phyloP scores from a whole-genome alignment of 2,329 filamentous ascomycete genomes.

The Erysiphe neolycopersici region DNA sequence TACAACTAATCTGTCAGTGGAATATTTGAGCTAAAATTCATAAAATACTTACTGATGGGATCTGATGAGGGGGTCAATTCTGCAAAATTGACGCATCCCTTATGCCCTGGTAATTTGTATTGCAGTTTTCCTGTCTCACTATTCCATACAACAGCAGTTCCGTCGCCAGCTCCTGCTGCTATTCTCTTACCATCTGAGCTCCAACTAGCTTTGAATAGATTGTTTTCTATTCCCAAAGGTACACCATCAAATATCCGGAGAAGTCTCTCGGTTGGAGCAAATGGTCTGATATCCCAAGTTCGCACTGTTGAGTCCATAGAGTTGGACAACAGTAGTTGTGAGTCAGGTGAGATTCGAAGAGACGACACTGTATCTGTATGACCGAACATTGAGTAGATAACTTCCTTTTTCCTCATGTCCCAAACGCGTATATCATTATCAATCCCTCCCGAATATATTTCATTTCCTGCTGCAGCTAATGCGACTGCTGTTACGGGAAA shows the following conservation, averaged over 20 bases:
- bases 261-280: conserved; percentile 65
- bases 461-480: conserved; percentile 80
- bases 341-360: conserved; percentile 73
- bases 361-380: conserved; percentile 86
- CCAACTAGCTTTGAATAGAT: conserved; percentile 76
- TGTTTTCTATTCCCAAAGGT: conserved; percentile 66
- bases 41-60: conserved; percentile 47
- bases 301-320: conserved; percentile 81
- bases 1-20: conserved; percentile 30
- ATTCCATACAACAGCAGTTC: conserved; percentile 80
- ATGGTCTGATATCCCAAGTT: conserved; percentile 91
- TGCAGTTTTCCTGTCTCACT: conserved; percentile 64
- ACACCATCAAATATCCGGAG: conserved; percentile 86
- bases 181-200: conserved; percentile 64
- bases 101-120: conserved; percentile 88
- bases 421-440: conserved; percentile 95
- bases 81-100: conserved; percentile 82
- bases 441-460: conserved; percentile 82
- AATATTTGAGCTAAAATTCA: not conserved
- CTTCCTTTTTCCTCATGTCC: conserved; percentile 78
- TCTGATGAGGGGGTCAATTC: conserved; percentile 68
- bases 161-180: conserved; percentile 69
- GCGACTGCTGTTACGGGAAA: conserved; percentile 82
- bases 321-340: conserved; percentile 70
- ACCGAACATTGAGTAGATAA: conserved; percentile 67